Conservation (phyloP, 441 rosid species). For the Jatropha podagrica region DNA sequence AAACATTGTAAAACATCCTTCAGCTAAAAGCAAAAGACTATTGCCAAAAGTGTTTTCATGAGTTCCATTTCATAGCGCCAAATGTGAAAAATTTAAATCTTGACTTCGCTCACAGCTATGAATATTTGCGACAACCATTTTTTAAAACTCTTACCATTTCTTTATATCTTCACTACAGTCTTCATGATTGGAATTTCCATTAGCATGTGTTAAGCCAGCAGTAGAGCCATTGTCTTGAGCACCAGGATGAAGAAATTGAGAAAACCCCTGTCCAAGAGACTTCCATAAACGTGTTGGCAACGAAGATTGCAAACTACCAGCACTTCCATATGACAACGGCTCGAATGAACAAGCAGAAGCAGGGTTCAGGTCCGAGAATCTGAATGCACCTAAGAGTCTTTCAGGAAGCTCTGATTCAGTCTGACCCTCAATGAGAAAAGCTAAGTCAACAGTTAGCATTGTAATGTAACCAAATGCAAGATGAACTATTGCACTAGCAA, state of each 20-base stretch:
- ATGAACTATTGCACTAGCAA: conserved; percentile 92
- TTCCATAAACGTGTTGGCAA: conserved; percentile 71
- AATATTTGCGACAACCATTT: not conserved
- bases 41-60: not conserved
- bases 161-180: conserved; percentile 34
- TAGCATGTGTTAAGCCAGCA: conserved; percentile 30
- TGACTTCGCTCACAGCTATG: not conserved
- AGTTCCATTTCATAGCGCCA: not conserved
- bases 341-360: conserved; percentile 55
- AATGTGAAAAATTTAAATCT: not conserved
- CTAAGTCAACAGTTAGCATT: conserved; percentile 83
- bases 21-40: not conserved
- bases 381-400: conserved; percentile 65
- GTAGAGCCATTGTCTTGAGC: conserved; percentile 46
- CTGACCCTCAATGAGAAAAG: conserved; percentile 80
- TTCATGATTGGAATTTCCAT: conserved; percentile 37
- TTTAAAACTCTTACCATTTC: conserved; percentile 44
- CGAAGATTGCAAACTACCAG: conserved; percentile 37
- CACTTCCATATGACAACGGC: conserved; percentile 27
- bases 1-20: not conserved
- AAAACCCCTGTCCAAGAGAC: conserved; percentile 79
- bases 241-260: conserved; percentile 59
- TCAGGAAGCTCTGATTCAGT: conserved; percentile 87
- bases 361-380: conserved; percentile 76
- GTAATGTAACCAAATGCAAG: conserved; percentile 85